phyloP scores from a whole-genome alignment of 257 asterid species.

The Ilex asprella region DNA sequence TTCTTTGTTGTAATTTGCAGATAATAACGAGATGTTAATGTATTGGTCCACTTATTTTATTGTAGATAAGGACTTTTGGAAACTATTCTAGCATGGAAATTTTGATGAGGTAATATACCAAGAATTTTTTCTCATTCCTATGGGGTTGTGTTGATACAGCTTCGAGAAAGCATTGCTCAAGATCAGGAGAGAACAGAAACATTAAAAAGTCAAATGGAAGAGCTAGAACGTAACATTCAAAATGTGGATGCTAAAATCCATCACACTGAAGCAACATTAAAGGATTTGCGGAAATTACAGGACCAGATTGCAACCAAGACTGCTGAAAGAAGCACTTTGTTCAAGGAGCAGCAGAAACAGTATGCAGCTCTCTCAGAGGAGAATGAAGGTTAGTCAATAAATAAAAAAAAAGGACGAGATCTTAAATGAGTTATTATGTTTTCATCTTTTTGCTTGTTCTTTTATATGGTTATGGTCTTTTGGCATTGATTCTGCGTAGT shows the following conservation, averaged over 20 bases:
- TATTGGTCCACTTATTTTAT: no score
- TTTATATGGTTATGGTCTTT: background rate
- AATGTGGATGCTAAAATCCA: conserved; percentile 56
- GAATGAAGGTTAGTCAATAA: conserved; percentile 54
- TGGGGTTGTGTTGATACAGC: conserved; percentile 35
- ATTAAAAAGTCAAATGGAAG: conserved; percentile 61
- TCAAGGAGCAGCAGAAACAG: conserved; percentile 58
- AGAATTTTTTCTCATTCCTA: conserved; percentile 20
- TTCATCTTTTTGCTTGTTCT: conserved; percentile 2
- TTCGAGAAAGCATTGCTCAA: conserved; percentile 71
- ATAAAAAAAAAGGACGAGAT: conserved; percentile 6
- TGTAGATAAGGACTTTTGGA: no score
- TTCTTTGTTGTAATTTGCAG: no score
- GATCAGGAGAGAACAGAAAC: conserved; percentile 73
- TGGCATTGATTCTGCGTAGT: no score
- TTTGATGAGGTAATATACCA: background rate
- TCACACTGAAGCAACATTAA: conserved; percentile 56
- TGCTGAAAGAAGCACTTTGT: conserved; percentile 85
- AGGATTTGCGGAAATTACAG: conserved; percentile 59
- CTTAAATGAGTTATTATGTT: conserved; percentile 2
- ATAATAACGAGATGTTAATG: no score
- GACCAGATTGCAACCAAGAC: conserved; percentile 61
- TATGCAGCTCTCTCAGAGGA: conserved; percentile 64
- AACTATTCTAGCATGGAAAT: background rate
- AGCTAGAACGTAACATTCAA: conserved; percentile 63